Evolutionary conservation across 352 stramenopile genomes (phyloP).

Genomic region (Phytophthora foliorum): DNA sequence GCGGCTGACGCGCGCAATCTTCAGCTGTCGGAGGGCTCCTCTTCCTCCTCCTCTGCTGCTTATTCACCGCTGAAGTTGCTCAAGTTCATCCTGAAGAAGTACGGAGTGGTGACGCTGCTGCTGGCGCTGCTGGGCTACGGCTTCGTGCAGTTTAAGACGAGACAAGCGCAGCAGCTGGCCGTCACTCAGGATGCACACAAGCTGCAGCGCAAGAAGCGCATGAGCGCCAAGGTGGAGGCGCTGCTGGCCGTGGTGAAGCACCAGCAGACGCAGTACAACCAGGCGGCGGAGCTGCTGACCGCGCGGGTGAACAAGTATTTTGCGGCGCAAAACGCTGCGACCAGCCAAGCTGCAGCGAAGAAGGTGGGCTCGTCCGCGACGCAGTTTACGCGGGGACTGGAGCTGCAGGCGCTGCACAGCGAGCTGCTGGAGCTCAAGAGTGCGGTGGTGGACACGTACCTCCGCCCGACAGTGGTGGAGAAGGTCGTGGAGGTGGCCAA

Average conservation of each 20-base stretch:
- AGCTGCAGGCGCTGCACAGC: slow-evolving; percentile 44
- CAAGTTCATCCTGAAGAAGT: slow-evolving; percentile 39
- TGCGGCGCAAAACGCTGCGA: slow-evolving; percentile 26
- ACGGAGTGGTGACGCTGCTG: slow-evolving; percentile 44
- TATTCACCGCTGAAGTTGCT: slow-evolving; percentile 36
- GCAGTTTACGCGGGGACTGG: slow-evolving; percentile 28
- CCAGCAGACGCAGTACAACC: slow-evolving; percentile 56
- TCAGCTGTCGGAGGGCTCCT: not conserved
- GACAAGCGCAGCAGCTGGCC: slow-evolving; percentile 40
- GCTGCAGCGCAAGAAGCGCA: slow-evolving; percentile 29
- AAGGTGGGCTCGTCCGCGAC: slow-evolving; percentile 11
- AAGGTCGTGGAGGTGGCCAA: slow-evolving; percentile 25
- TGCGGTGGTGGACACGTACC: slow-evolving; percentile 42
- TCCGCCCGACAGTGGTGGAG: slow-evolving; percentile 25
- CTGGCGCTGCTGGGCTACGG: slow-evolving; percentile 42
- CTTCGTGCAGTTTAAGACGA: slow-evolving; percentile 41
- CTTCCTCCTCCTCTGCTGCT: not conserved
- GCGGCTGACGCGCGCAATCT: slow-evolving; percentile 5
- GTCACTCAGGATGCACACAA: slow-evolving; percentile 32
- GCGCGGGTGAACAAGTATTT: slow-evolving; percentile 35
- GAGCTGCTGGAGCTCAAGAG: slow-evolving; percentile 52
- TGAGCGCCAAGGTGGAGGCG: slow-evolving; percentile 32
- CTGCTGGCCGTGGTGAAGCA: slow-evolving; percentile 49
- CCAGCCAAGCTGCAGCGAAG: not conserved
- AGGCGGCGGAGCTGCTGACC: slow-evolving; percentile 40